Conservation (phyloP, 257 asterid species). For the Fraxinus excelsior region DNA sequence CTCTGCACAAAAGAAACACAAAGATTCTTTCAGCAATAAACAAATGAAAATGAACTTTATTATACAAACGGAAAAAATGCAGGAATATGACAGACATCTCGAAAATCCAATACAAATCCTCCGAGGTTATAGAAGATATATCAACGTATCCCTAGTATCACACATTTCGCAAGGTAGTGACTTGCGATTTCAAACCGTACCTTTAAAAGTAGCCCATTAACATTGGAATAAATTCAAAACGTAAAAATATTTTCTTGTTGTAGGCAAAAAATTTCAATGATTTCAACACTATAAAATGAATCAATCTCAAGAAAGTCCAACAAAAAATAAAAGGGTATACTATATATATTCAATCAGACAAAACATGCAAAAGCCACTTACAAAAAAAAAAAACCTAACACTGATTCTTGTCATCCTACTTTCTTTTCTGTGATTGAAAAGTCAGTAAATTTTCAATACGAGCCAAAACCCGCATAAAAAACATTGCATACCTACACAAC, state of each 20-base stretch:
- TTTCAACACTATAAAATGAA: background rate
- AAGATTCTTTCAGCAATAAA: conserved; percentile 12
- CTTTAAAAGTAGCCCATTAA: background rate
- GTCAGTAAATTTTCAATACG: background rate
- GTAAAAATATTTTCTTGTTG: background rate
- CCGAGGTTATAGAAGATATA: background rate
- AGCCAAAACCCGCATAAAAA: background rate
- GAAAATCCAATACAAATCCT: background rate
- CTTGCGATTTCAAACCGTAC: background rate
- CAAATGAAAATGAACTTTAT: conserved; percentile 12
- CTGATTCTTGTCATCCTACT: background rate
- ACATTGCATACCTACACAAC: conserved; percentile 80
- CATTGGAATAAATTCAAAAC: background rate
- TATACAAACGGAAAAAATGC: conserved; percentile 4
- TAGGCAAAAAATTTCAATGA: background rate
- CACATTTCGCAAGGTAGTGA: background rate
- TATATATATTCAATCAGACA: background rate
- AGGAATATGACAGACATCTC: background rate
- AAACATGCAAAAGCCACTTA: background rate
- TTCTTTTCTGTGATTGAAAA: background rate
- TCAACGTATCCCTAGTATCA: background rate
- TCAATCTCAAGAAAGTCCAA: background rate
- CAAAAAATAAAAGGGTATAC: background rate
- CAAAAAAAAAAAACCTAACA: background rate
- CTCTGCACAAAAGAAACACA: conserved; percentile 47